Conservation (phyloP, 139 green algal genomes). For the Chlamydomonas incerta region DNA sequence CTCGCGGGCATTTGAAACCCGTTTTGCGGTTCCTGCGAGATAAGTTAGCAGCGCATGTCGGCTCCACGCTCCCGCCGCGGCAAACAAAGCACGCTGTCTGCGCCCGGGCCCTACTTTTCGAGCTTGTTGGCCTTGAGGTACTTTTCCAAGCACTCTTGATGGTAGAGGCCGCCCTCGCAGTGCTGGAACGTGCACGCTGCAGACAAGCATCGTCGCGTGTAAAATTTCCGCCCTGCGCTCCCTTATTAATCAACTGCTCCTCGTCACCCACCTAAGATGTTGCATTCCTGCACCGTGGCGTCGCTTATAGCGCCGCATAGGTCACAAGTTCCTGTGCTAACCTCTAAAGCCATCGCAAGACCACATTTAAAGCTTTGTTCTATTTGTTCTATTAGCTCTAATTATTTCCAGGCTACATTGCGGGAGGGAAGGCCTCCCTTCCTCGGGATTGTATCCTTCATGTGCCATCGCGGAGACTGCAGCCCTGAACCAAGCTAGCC, state of each 20-base stretch:
- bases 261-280: conserved; percentile 63
- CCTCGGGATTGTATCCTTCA: too few species aligned
- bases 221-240: too few species aligned
- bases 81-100: background rate
- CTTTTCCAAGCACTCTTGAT: conserved; percentile 91
- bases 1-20: conserved; percentile 90
- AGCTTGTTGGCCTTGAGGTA: conserved; percentile 77
- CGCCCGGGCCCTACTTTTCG: conserved; percentile 57
- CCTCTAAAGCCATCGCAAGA: conserved; percentile 31
- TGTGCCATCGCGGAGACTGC: too few species aligned
- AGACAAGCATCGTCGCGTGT: too few species aligned
- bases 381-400: too few species aligned
- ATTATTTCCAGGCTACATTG: too few species aligned
- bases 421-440: too few species aligned
- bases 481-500: too few species aligned
- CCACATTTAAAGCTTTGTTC: conserved; percentile 11
- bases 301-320: conserved; percentile 78
- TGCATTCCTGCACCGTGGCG: conserved; percentile 74
- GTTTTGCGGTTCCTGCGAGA: conserved; percentile 85
- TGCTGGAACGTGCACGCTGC: conserved; percentile 78
- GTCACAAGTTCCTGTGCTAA: conserved; percentile 73
- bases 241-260: too few species aligned
- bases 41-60: conserved; percentile 50
- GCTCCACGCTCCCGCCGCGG: background rate
- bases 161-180: conserved; percentile 80